Base-by-base conservation (phyloP, 768 basidiomycete genomes). In the Phanerochaete sordida region DNA sequence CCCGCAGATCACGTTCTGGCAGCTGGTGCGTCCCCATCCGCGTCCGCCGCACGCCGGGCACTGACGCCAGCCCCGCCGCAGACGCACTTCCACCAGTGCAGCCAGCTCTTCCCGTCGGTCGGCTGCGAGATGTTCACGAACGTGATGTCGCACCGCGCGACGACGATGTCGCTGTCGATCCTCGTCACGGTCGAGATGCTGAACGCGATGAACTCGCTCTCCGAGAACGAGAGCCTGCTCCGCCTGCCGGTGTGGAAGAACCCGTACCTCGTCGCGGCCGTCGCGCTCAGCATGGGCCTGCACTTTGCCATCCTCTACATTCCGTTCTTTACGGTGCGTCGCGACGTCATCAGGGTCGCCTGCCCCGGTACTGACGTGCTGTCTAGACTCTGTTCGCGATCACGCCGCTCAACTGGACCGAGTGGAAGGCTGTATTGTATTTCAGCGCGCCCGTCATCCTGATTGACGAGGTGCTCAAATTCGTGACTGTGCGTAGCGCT, bases 71-170 rank as follows among this genome's bases (percentile, higher is more conserved):
- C 13, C 26, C 13, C n/a, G 28, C 21, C n/a, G 21, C n/a, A 54
- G 53, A 54, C 53, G 21, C 53, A 99, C 73, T 99, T 98, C 84
- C 96, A 99, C 73, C 84, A 93, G 76, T 99, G 96, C 70, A 79
- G 88, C 1, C 57, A 81, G 11, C 68, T 80, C 58, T 98, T 97
- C 83, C 88, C 95, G 0, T 83, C 91, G 68, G 90, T 98, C 65
- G 96, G 95, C 16, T 98, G 96, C 73, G 83, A 86, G 65, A 99
- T 99, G 90, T 99, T 98, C 76, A 88, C 89, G 27, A 91, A 95
- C 72, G 82, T 81, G 62, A 86, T 93, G 82, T 78, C 96, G 13
- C 86, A 86, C 66, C 84, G 84, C 16, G 96, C 95, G 2, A 97
- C 95, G 59, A 99, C 96, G 23, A 93, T 98, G 83, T 95, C 93